Evolutionary conservation across 148 eudicot genomes (phyloP), one percentile per base, ranked within the genome.

Genomic region (Arctostaphylos glauca): DNA sequence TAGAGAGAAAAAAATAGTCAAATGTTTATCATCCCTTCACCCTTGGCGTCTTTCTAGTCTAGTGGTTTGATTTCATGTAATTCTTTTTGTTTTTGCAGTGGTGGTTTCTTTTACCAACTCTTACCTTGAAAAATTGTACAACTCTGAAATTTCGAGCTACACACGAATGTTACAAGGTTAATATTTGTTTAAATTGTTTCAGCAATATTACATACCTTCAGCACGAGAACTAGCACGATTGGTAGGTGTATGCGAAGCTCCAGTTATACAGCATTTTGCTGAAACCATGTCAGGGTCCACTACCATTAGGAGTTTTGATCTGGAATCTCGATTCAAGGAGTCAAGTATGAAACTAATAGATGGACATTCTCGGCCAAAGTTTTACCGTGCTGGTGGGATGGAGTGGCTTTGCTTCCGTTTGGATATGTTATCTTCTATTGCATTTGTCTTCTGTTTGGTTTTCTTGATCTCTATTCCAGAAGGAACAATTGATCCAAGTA

Each of bases 271-370:
- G 48, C 90, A 89, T 84, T 90, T 89, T 82, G 85, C 93, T 3
- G 94, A 90, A 89, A 90, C 94, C 14, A 83, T 92, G 50, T 85
- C 94, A 0, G 94, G 94, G 64, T 87, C 88, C 25, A 84, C 89
- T 21, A 89, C 90, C 10, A 92, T 92, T 18, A 85, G 94, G 82
- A 88, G 93, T 64, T 92, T 90, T 54, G 89, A 88, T 67, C 94
- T 89, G 58, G 88, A 90, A 73, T 53, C 75, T 3, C 86, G 91
- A 84, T 92, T 92, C 80, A 81, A 47, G 59, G 78, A 83, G 44
- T 78, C 83, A 31, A 89, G 85, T 76, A 47, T 84, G 80, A 82
- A 87, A 54, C 79, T 85, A 38, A 82, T 88, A 46, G 89, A 92
- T 66, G 84, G 60, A 2, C 86, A 81, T 74, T 83, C 88, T 52